Base-by-base conservation (phyloP, 169 alveolate species). In the Amoebophrya sp. region DNA sequence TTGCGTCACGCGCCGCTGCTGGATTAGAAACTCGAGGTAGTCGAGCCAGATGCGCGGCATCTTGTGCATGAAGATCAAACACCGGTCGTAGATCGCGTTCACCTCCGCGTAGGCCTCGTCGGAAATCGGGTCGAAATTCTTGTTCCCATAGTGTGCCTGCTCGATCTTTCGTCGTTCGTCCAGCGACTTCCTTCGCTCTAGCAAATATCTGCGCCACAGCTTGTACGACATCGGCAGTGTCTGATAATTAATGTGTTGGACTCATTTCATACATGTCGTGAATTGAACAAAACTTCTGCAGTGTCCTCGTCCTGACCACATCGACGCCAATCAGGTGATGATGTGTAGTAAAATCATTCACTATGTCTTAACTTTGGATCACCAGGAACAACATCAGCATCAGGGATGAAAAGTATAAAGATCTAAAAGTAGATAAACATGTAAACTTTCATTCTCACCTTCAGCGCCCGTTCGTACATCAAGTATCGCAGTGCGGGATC, bases 11-110 rank as follows among this genome's bases (percentile, higher is more conserved):
- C 32, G 29, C 83, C 18, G 1, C 83, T 66, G 83, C 35, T 66
- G 38, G 32, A 66, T 25, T 2, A 66, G 35, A 66, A 66, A 66
- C 83, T 66, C 39, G 83, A 66, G 1, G 83, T 66, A 66, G 18
- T 66, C 83, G 83, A 66, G 1, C 83, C 83, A 66, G 35, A 66
- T 66, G 38, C 83, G 29, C 29, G 83, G 83, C 83, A 66, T 66
- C 35, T 66, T 66, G 83, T 66, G 83, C 83, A 66, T 0, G 18
- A 66, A 66, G 12, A 66, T 25, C 83, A 66, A 25, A 2, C 32
- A 2, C 32, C 83, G 29, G 29, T 66, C 83, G 83, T 66, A 66
- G 10, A 66, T 25, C 35, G 83, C 12, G 83, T 66, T 66, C 35
- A 66, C 12, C 35, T 66, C 83, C 35, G 29, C 32, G 83, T 66